A percentile compares a stretch with the other conserved stretches of the same genome.
Evolutionary conservation across 164 flowering plant genomes (phyloP).

Genomic region (Magnolia officinalis): DNA sequence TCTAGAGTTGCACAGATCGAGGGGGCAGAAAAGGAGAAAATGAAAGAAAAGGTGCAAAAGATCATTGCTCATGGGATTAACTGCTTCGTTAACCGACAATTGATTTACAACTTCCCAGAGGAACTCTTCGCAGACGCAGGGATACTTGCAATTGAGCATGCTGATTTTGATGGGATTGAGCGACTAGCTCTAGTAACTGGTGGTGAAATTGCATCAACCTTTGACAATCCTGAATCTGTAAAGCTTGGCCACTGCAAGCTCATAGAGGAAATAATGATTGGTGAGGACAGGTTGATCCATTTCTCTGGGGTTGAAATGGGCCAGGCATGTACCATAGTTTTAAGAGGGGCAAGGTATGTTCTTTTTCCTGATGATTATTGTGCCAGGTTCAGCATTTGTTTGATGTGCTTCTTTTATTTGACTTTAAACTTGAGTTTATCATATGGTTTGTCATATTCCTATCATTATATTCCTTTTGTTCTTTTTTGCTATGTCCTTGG

Average conservation of each 20-base stretch:
- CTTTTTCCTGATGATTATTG: not conserved
- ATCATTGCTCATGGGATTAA: slow-evolving; percentile 91
- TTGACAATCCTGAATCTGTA: slow-evolving; percentile 98
- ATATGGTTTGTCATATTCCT: no score
- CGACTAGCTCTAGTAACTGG: slow-evolving; percentile 94
- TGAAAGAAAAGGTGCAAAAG: slow-evolving; percentile 95
- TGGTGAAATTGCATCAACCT: slow-evolving; percentile 97
- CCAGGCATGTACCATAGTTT: slow-evolving; percentile 95
- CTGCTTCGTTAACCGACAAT: slow-evolving; percentile 91
- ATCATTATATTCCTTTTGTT: no score
- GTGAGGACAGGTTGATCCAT: slow-evolving; percentile 92
- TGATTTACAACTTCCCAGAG: slow-evolving; percentile 97
- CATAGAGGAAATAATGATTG: slow-evolving; percentile 98
- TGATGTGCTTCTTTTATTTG: not conserved
- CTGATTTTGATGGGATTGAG: slow-evolving; percentile 99
- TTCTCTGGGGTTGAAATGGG: slow-evolving; percentile 98
- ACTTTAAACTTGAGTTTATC: not conserved
- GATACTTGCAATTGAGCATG: slow-evolving; percentile 96
- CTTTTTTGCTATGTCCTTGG: no score
- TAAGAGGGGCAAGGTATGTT: slow-evolving; percentile 93
- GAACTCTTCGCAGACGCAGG: slow-evolving; percentile 99
- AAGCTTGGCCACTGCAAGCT: slow-evolving; percentile 97
- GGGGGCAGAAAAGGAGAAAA: slow-evolving; percentile 89
- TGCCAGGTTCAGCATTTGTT: not conserved
- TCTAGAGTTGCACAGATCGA: slow-evolving; percentile 93